phyloP scores from a whole-genome alignment of 1,284 basidiomycete genomes.

The Ceratobasidium sp. region DNA sequence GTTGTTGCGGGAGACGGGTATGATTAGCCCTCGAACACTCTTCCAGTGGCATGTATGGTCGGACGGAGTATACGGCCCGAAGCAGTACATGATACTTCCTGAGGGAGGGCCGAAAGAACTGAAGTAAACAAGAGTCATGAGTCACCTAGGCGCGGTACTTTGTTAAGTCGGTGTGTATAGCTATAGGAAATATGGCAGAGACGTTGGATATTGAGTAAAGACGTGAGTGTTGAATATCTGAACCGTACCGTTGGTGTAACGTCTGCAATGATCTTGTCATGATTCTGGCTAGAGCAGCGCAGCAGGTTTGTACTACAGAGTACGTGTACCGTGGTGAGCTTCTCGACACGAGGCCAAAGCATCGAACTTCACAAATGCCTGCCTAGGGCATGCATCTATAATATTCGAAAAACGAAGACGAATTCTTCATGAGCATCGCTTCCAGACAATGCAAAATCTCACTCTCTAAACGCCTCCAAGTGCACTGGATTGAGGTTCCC shows the following conservation, averaged over 20 bases:
- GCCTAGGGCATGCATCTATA: background rate
- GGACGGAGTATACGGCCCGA: constrained; percentile 3
- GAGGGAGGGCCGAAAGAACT: constrained; percentile 3
- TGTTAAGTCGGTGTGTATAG: background rate
- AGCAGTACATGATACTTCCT: background rate
- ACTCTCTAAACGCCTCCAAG: background rate
- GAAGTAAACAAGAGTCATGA: background rate
- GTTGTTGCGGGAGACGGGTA: background rate
- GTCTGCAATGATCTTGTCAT: too few relatives aligned
- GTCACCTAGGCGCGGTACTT: background rate
- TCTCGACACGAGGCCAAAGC: too few relatives aligned
- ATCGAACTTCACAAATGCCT: background rate
- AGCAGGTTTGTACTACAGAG: too few relatives aligned
- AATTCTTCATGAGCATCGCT: background rate
- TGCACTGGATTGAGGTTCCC: background rate
- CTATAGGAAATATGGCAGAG: too few relatives aligned
- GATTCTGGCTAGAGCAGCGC: background rate
- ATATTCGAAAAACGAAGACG: background rate
- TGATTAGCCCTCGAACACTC: background rate
- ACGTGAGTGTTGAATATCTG: too few relatives aligned
- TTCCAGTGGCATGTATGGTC: constrained; percentile 27
- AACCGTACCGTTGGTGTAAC: too few relatives aligned
- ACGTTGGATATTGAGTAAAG: too few relatives aligned
- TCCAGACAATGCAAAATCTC: background rate
- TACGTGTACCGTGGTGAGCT: too few relatives aligned